phyloP scores from a whole-genome alignment of 768 basidiomycete genomes.

The Leccinum rimulosum region DNA sequence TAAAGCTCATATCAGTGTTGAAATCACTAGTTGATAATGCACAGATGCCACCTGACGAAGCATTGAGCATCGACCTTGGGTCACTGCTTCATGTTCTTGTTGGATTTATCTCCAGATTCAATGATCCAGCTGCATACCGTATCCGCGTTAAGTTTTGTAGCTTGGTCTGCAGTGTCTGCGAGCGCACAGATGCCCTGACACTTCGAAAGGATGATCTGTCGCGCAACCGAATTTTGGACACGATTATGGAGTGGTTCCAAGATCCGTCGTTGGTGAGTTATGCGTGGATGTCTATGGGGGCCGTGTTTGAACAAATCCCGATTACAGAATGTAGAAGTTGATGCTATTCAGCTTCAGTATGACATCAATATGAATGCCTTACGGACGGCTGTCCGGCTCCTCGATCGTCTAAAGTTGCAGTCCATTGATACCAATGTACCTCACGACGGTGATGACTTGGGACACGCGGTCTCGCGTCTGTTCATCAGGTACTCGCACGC shows the following conservation, averaged over 20 bases:
- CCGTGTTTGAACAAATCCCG: background rate
- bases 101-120: slow-evolving; percentile 61
- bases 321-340: slow-evolving; percentile 37
- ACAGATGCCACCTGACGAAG: slow-evolving; percentile 54
- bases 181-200: slow-evolving; percentile 56
- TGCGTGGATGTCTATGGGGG: background rate
- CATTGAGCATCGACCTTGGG: slow-evolving; percentile 62
- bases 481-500: slow-evolving; percentile 77
- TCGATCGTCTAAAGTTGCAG: slow-evolving; percentile 72
- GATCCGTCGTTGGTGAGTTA: slow-evolving; percentile 49
- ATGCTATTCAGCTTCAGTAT: slow-evolving; percentile 39
- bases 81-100: slow-evolving; percentile 58
- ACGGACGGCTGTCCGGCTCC: slow-evolving; percentile 68
- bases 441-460: slow-evolving; percentile 58
- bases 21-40: slow-evolving; percentile 77
- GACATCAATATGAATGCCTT: slow-evolving; percentile 77
- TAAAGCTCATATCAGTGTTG: slow-evolving; percentile 70
- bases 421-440: slow-evolving; percentile 49
- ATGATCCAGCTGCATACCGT: slow-evolving; percentile 51
- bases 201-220: slow-evolving; percentile 65
- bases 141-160: slow-evolving; percentile 75
- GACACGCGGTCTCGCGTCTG: slow-evolving; percentile 69
- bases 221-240: slow-evolving; percentile 71
- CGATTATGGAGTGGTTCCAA: slow-evolving; percentile 77
- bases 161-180: slow-evolving; percentile 59